A percentile compares a stretch with the other conserved stretches of the same genome.
These are phyloP conservation scores for Candida ficus DNA, from an alignment of 805 yeast species.

Conservation along the genomic window DNA sequence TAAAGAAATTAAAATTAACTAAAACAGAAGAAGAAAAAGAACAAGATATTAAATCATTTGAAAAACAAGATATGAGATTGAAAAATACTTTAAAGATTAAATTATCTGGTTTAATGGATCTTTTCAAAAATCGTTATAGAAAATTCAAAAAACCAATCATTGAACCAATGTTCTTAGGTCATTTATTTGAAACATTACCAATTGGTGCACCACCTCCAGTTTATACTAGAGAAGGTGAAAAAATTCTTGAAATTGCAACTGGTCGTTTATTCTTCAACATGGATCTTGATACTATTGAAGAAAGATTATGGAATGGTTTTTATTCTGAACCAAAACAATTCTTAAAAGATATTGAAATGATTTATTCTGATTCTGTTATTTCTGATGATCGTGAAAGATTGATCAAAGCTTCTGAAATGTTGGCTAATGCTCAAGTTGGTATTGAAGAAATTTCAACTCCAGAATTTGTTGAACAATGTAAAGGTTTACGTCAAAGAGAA, in stretches of 20 bases:
- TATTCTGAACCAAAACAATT: slow-evolving; percentile 92
- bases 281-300: slow-evolving; percentile 92
- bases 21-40: slow-evolving; percentile 30
- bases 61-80: slow-evolving; percentile 68
- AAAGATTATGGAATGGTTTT: slow-evolving; percentile 93
- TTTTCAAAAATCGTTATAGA: slow-evolving; percentile 81
- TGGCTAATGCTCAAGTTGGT: slow-evolving; percentile 92
- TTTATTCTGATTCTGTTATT: slow-evolving; percentile 69
- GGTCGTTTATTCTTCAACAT: slow-evolving; percentile 75
- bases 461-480: slow-evolving; percentile 71
- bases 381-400: slow-evolving; percentile 81
- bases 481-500: slow-evolving; percentile 65
- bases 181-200: slow-evolving; percentile 64
- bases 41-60: slow-evolving; percentile 37
- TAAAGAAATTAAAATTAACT: slow-evolving; percentile 36
- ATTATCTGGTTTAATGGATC: slow-evolving; percentile 82
- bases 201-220: slow-evolving; percentile 30
- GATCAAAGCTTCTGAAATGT: slow-evolving; percentile 85
- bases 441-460: slow-evolving; percentile 81
- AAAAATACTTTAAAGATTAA: slow-evolving; percentile 83
- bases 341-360: slow-evolving; percentile 77
- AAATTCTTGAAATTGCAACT: slow-evolving; percentile 76
- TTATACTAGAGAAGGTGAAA: slow-evolving; percentile 55
- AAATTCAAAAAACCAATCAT: slow-evolving; percentile 87
- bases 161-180: slow-evolving; percentile 68